phyloP scores from a whole-genome alignment of 139 green algal genomes.

The Chlorella sp. region DNA sequence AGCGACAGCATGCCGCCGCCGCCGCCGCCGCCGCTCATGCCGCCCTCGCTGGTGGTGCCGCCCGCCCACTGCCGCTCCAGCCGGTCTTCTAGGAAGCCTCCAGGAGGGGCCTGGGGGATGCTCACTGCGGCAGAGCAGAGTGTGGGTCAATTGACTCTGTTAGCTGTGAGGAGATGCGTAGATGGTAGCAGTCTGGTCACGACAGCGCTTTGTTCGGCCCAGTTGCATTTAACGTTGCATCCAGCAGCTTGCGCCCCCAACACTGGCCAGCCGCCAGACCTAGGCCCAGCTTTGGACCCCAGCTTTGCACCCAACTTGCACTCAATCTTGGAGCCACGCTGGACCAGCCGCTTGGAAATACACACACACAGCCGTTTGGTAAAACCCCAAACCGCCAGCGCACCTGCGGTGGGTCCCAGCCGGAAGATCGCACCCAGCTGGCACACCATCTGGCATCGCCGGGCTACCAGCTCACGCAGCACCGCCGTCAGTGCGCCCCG shows the following conservation, averaged over 20 bases:
- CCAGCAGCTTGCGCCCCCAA: too few relatives aligned
- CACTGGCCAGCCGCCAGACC: too few relatives aligned
- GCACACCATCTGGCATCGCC: conserved; percentile 54
- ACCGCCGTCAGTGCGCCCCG: conserved; percentile 37
- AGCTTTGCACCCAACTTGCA: too few relatives aligned
- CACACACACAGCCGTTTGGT: neutral
- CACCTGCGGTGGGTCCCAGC: conserved; percentile 31
- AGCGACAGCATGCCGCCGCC: neutral
- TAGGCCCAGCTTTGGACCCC: too few relatives aligned
- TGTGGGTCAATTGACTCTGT: too few relatives aligned
- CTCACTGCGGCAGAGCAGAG: conserved; percentile 18
- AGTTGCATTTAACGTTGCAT: too few relatives aligned
- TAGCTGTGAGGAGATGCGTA: too few relatives aligned
- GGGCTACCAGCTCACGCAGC: conserved; percentile 51
- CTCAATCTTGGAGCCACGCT: too few relatives aligned
- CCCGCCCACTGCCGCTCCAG: conserved; percentile 49
- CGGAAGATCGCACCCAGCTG: conserved; percentile 56
- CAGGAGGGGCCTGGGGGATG: conserved; percentile 18
- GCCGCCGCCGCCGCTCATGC: neutral
- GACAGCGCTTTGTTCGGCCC: too few relatives aligned
- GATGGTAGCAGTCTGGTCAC: too few relatives aligned
- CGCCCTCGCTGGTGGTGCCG: neutral
- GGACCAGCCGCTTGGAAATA: too few relatives aligned
- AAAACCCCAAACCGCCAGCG: neutral
- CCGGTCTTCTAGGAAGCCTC: conserved; percentile 39